Evolutionary conservation across 768 basidiomycete species (phyloP).

Genomic region (Russula lepida): DNA sequence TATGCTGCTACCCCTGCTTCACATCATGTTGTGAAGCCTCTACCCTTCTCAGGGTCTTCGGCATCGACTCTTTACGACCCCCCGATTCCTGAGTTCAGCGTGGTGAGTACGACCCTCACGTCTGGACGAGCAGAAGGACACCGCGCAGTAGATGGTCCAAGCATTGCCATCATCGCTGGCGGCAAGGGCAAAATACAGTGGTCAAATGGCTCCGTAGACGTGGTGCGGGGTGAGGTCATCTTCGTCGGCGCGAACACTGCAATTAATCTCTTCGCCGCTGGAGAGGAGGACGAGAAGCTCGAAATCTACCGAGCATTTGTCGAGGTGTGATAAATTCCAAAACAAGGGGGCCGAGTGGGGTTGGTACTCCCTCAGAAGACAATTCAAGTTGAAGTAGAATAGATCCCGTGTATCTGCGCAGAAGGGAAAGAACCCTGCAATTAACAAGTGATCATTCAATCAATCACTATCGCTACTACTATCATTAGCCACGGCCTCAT

Average conservation of each 20-base stretch:
- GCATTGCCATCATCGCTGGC: constrained; percentile 68
- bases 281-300: constrained; percentile 33
- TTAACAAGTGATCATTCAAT: constrained; percentile 25
- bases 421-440: background rate
- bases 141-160: constrained; percentile 67
- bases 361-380: background rate
- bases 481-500: constrained; percentile 41
- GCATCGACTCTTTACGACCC: constrained; percentile 70
- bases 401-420: background rate
- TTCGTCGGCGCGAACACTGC: constrained; percentile 71
- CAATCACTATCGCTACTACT: constrained; percentile 50
- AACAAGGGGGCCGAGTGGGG: background rate
- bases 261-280: constrained; percentile 35
- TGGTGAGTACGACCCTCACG: constrained; percentile 52
- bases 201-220: constrained; percentile 33
- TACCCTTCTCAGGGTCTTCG: constrained; percentile 31
- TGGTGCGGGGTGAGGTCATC: constrained; percentile 62
- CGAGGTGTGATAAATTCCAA: constrained; percentile 28
- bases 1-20: constrained; percentile 64
- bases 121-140: constrained; percentile 45
- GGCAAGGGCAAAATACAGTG: constrained; percentile 54
- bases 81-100: constrained; percentile 89
- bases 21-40: constrained; percentile 63
- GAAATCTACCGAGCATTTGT: constrained; percentile 66
- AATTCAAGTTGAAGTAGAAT: background rate